A percentile compares a stretch with the other conserved stretches of the same genome.
These are phyloP conservation scores for Saturnispora bothae DNA, from an alignment of 805 yeast species.

Conservation along the genomic window DNA sequence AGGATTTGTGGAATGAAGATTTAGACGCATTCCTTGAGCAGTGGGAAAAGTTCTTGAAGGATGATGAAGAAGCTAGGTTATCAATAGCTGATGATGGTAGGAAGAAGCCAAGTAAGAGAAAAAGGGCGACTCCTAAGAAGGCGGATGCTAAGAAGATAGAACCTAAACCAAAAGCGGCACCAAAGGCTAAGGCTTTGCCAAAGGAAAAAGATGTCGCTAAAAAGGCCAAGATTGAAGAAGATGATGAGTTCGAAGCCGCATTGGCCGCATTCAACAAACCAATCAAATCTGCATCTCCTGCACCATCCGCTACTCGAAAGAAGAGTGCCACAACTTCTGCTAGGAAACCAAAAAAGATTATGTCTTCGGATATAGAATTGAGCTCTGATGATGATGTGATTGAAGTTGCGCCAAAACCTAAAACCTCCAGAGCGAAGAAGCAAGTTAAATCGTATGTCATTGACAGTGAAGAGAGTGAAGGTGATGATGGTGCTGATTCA, in stretches of 20 bases:
- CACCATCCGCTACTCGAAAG: constrained; percentile 5
- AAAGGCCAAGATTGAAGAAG: constrained; percentile 10
- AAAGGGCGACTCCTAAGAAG: constrained; percentile 24
- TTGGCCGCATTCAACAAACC: constrained; percentile 4
- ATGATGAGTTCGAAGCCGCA: constrained; percentile 13
- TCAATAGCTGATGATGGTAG: constrained; percentile 37
- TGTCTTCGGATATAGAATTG: constrained; percentile 8
- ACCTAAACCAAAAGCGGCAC: constrained; percentile 14
- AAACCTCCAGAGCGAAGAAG: constrained; percentile 8
- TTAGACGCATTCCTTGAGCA: constrained; percentile 58
- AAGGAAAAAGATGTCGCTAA: background rate
- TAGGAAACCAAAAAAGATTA: constrained; percentile 5
- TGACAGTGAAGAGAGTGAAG: constrained; percentile 16
- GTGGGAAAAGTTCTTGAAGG: constrained; percentile 59
- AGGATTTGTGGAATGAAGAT: constrained; percentile 82
- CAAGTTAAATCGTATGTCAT: constrained; percentile 11
- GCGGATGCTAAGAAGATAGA: constrained; percentile 30
- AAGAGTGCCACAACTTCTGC: constrained; percentile 5
- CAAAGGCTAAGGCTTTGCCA: constrained; percentile 3
- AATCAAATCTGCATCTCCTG: constrained; percentile 1
- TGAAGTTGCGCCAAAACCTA: constrained; percentile 7
- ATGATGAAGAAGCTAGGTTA: constrained; percentile 52
- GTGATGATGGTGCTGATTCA: constrained; percentile 9
- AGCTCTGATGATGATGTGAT: constrained; percentile 10
- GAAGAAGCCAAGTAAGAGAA: constrained; percentile 28